These are phyloP conservation scores for Grigorovia jiainica DNA, from an alignment of 805 yeast genomes.

Conservation along the genomic window DNA sequence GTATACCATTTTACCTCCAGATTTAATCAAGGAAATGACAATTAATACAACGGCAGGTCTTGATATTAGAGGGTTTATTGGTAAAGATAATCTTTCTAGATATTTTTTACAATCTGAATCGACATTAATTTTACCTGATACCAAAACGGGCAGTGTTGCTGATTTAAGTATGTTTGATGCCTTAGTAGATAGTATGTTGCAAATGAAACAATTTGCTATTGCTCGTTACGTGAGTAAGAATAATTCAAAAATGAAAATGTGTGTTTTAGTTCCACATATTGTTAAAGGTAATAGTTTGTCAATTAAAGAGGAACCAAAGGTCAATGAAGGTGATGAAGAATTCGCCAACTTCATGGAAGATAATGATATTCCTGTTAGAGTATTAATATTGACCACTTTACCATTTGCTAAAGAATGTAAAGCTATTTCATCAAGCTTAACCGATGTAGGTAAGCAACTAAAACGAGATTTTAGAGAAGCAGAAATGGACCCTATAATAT, in stretches of 20 bases:
- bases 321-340: neutral
- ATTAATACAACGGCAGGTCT: conserved; percentile 43
- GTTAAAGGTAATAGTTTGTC: conserved; percentile 1
- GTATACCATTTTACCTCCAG: conserved; percentile 43
- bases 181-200: conserved; percentile 44
- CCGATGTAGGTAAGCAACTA: conserved; percentile 22
- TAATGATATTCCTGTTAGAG: conserved; percentile 20
- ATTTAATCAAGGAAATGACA: conserved; percentile 32
- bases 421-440: too few species aligned
- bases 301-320: neutral
- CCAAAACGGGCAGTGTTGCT: conserved; percentile 23
- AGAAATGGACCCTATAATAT: conserved; percentile 34
- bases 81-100: conserved; percentile 40
- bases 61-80: conserved; percentile 55
- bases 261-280: conserved; percentile 44
- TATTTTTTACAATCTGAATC: conserved; percentile 55
- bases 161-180: conserved; percentile 38
- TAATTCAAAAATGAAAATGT: conserved; percentile 41
- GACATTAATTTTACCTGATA: conserved; percentile 37
- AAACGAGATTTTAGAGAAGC: conserved; percentile 27
- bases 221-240: conserved; percentile 53
- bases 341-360: conserved; percentile 4
- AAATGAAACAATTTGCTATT: conserved; percentile 40
- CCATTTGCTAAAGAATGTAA: conserved; percentile 74
- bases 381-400: conserved; percentile 43